phyloP scores from a whole-genome alignment of 1,284 basidiomycete genomes.

The Ganoderma multipileum region DNA sequence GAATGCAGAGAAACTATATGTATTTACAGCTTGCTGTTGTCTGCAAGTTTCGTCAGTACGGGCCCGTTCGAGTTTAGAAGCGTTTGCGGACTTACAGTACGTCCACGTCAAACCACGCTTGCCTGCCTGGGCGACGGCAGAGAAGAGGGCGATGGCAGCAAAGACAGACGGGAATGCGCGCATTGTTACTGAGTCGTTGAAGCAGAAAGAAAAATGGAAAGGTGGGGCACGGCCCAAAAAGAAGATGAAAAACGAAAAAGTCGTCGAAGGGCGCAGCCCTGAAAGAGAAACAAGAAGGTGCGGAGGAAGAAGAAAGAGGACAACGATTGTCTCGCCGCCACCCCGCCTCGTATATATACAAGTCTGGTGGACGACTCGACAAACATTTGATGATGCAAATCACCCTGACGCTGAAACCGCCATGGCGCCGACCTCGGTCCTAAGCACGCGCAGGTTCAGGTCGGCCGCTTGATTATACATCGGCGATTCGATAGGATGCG shows the following conservation, averaged over 20 bases:
- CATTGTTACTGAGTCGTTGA: background rate
- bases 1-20: background rate
- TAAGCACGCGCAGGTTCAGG: background rate
- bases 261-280: background rate
- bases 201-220: background rate
- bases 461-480: background rate
- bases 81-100: background rate
- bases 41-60: background rate
- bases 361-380: background rate
- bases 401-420: background rate
- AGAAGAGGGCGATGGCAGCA: constrained; percentile 2
- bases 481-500: background rate
- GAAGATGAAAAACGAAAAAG: background rate
- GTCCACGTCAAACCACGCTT: constrained; percentile 8
- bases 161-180: background rate
- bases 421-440: background rate
- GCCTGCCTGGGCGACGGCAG: constrained; percentile 3
- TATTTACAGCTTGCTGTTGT: background rate
- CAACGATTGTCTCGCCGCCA: background rate
- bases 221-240: background rate
- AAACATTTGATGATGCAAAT: background rate
- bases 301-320: background rate
- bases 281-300: background rate
- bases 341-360: background rate
- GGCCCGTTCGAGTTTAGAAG: background rate